Evolutionary conservation across 495 filamentous ascomycete species (phyloP).

Genomic region (Cudoniella acicularis): DNA sequence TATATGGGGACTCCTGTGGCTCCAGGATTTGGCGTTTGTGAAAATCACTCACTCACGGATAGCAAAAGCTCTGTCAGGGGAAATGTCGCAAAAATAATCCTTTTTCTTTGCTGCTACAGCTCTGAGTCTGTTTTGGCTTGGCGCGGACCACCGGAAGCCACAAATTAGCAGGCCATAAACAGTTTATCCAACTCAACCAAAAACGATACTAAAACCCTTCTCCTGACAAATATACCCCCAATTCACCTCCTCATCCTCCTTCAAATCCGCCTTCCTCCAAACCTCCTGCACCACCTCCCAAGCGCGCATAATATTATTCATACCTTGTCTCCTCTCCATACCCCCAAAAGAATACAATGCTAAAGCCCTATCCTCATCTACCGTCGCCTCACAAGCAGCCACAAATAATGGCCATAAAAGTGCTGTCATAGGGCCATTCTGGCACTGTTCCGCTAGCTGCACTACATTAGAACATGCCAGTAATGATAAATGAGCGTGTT

Average conservation of each 20-base stretch:
- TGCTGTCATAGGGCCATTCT: conserved; percentile 50
- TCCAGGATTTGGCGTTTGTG: too few relatives aligned
- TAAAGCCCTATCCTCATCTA: conserved; percentile 33
- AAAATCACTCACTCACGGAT: too few relatives aligned
- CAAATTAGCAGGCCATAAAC: too few relatives aligned
- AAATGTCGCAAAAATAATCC: too few relatives aligned
- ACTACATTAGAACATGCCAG: conserved; percentile 47
- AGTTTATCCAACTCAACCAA: too few relatives aligned
- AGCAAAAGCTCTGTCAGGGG: too few relatives aligned
- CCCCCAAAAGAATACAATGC: conserved; percentile 44
- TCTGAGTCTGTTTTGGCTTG: too few relatives aligned
- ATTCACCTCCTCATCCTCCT: not conserved
- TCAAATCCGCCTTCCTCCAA: conserved; percentile 43
- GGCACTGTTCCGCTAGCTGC: conserved; percentile 25
- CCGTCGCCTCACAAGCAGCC: conserved; percentile 50
- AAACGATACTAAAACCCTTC: not conserved
- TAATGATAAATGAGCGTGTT: conserved; percentile 45
- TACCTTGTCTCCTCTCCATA: conserved; percentile 48
- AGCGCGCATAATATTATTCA: conserved; percentile 54
- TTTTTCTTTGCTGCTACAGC: too few relatives aligned
- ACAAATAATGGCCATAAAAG: conserved; percentile 59
- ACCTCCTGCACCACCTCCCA: conserved; percentile 55
- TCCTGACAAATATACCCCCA: not conserved
- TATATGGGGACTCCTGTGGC: too few relatives aligned
- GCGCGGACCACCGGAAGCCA: too few relatives aligned